Conservation (phyloP, 2,329 filamentous ascomycete genomes). For the Tolypocladium paradoxum region DNA sequence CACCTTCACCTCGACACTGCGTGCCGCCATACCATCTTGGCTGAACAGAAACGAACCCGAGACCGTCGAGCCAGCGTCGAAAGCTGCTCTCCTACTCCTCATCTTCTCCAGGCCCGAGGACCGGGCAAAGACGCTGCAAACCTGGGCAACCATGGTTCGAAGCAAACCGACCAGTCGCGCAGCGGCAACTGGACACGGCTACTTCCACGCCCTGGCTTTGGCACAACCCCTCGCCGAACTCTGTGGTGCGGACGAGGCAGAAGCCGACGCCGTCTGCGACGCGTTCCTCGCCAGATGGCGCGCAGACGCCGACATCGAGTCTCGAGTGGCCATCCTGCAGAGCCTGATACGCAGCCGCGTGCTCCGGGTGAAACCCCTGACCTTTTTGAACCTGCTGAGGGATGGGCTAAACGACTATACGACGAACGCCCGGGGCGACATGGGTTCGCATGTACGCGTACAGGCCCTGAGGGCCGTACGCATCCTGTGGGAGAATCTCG, state of each 20-base stretch:
- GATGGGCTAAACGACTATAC: slow-evolving; percentile 79
- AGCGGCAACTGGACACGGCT: slow-evolving; percentile 33
- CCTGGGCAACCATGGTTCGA: slow-evolving; percentile 36
- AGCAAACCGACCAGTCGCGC: slow-evolving; percentile 20
- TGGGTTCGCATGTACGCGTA: slow-evolving; percentile 76
- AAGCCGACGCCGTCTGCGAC: slow-evolving; percentile 25
- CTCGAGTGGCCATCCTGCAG: slow-evolving; percentile 42
- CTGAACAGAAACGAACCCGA: slow-evolving; percentile 40
- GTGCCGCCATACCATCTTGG: slow-evolving; percentile 30
- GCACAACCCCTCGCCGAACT: slow-evolving; percentile 30
- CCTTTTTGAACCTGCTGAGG: slow-evolving; percentile 35
- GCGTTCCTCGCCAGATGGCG: slow-evolving; percentile 43
- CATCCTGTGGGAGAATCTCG: slow-evolving; percentile 41
- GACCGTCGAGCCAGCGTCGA: slow-evolving; percentile 35
- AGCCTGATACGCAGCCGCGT: slow-evolving; percentile 38
- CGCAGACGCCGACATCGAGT: slow-evolving; percentile 37
- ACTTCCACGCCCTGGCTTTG: slow-evolving; percentile 42
- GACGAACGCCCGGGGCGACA: slow-evolving; percentile 76
- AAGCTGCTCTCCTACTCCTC: slow-evolving; percentile 39
- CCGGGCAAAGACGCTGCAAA: slow-evolving; percentile 27
- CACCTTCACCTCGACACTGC: slow-evolving; percentile 15
- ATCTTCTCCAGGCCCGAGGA: slow-evolving; percentile 27
- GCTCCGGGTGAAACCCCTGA: slow-evolving; percentile 26
- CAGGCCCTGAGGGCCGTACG: slow-evolving; percentile 70
- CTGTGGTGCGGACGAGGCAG: neutral